Percentiles rank a stretch among this genome's conserved stretches.
Evolutionary conservation across 176 grass and related monocot species (phyloP).

Genomic region (Musa itinerans): DNA sequence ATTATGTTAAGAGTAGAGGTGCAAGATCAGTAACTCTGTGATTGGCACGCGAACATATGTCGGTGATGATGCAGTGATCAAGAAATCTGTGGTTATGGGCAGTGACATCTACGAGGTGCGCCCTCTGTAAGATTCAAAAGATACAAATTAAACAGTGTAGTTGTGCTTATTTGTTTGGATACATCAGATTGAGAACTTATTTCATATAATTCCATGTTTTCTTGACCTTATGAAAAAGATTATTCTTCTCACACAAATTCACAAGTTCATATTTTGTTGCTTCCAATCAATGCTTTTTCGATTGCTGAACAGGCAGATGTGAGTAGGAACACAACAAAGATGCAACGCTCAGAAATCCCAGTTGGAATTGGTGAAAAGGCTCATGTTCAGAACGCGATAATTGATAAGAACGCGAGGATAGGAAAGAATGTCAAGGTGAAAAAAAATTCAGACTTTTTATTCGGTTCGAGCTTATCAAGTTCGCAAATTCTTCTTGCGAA

Average conservation of each 20-base stretch:
- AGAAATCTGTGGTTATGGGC: slow-evolving; percentile 20
- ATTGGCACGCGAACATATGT: slow-evolving; percentile 6
- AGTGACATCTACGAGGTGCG: slow-evolving; percentile 9
- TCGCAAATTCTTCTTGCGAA: background rate
- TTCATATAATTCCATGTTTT: too few species aligned
- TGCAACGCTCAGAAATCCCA: slow-evolving; percentile 1
- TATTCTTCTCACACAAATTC: too few species aligned
- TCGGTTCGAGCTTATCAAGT: background rate
- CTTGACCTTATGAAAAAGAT: too few species aligned
- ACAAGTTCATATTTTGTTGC: background rate
- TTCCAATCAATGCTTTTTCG: background rate
- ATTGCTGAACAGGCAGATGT: slow-evolving; percentile 3
- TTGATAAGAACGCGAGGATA: slow-evolving; percentile 17
- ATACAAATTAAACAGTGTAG: too few species aligned
- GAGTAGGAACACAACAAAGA: background rate
- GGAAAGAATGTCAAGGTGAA: slow-evolving; percentile 21
- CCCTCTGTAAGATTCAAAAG: background rate
- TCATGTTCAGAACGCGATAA: slow-evolving; percentile 16
- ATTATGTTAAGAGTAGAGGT: slow-evolving; percentile 22
- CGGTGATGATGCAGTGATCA: slow-evolving; percentile 1
- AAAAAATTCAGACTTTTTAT: background rate
- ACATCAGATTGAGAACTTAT: too few species aligned
- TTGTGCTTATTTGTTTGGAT: too few species aligned
- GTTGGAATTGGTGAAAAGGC: slow-evolving; percentile 11
- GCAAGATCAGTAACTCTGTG: slow-evolving; percentile 19